These are phyloP conservation scores for Syzygium oleosum DNA, from an alignment of 345 rosid species.

Conservation along the genomic window DNA sequence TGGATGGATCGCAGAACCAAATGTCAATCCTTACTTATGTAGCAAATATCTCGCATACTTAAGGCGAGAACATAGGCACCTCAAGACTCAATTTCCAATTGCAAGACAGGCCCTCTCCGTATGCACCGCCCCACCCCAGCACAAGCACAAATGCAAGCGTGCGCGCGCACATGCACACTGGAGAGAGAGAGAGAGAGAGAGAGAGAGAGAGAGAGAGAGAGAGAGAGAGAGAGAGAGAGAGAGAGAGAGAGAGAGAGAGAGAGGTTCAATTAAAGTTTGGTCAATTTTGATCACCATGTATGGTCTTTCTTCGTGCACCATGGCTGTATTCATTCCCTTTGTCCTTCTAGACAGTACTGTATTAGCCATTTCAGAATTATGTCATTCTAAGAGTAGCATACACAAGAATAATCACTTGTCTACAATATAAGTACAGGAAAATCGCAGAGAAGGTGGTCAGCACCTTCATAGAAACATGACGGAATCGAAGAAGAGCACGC, in stretches of 20 bases:
- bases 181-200: neutral
- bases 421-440: neutral
- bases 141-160: neutral
- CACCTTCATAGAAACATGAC: neutral
- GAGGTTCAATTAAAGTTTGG: neutral
- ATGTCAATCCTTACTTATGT: neutral
- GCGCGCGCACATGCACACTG: neutral
- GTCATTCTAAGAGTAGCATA: neutral
- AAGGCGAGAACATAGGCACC: neutral
- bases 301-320: neutral
- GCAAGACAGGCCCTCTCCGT: neutral
- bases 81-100: neutral
- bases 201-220: neutral
- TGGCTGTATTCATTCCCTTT: neutral
- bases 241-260: neutral
- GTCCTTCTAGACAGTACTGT: neutral
- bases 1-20: neutral
- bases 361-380: neutral
- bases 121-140: neutral
- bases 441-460: neutral
- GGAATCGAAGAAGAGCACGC: neutral
- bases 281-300: neutral
- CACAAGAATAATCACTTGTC: neutral
- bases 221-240: neutral
- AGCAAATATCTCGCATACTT: neutral